A percentile compares a stretch with the other conserved stretches of the same genome.
Evolutionary conservation across 257 asterid genomes (phyloP).

Genomic region (Anisodus tanguticus): DNA sequence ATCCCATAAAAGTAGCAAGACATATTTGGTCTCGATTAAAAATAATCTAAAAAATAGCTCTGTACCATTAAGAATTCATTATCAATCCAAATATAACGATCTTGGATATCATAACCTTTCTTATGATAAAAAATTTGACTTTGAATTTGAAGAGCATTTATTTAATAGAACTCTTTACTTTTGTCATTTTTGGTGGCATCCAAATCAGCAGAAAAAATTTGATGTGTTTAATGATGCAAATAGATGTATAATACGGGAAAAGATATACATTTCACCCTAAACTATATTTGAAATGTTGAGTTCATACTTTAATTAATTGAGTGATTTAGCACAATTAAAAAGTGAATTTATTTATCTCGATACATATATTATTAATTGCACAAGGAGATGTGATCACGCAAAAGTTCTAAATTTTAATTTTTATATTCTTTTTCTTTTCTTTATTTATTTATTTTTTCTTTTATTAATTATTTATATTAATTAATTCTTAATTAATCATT

Average conservation of each 20-base stretch:
- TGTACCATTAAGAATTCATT: not conserved
- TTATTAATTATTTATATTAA: too few relatives aligned
- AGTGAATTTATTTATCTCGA: too few relatives aligned
- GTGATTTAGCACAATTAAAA: too few relatives aligned
- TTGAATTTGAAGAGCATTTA: not conserved
- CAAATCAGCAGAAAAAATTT: not conserved
- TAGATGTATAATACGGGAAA: not conserved
- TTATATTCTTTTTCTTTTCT: too few relatives aligned
- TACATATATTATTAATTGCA: too few relatives aligned
- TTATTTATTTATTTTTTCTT: too few relatives aligned
- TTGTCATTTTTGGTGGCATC: slow-evolving; percentile 29
- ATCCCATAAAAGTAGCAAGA: not conserved
- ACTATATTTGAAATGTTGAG: too few relatives aligned
- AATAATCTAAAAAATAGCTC: not conserved
- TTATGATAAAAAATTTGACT: not conserved
- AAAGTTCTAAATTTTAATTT: too few relatives aligned
- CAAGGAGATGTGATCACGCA: too few relatives aligned
- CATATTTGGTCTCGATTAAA: not conserved
- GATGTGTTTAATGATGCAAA: not conserved
- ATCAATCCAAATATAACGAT: not conserved
- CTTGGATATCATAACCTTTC: not conserved
- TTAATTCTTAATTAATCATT: too few relatives aligned
- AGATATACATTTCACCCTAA: too few relatives aligned
- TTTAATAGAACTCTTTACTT: not conserved
- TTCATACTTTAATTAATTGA: too few relatives aligned